Base-by-base conservation (phyloP, 2,329 filamentous ascomycete genomes). In the Rhexocercosporidium sp. region DNA sequence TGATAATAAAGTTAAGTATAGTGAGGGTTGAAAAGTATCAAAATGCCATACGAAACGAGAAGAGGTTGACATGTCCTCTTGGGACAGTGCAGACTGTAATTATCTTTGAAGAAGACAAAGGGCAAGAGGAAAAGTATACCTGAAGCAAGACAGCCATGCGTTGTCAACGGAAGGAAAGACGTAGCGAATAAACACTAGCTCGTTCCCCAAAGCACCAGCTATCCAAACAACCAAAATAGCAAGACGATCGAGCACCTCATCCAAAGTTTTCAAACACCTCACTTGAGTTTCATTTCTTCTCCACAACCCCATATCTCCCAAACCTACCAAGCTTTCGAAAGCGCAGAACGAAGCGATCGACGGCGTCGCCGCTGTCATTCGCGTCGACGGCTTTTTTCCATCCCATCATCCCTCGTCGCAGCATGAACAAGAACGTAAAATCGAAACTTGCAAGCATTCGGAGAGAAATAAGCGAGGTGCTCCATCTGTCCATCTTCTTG, bases 401-500 rank as follows among this genome's bases (percentile, higher is more conserved):
- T n/a, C 27, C n/a, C 37, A 22, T 25, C n/a, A 57, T 39, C 54
- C 54, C 54, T 57, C 16, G 34, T 11, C 54, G 20, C 39, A 20
- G 57, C 57, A 60, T 60, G 37, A 60, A 46, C 20, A 8, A n/a
- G 25, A 60, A 60, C 39, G 8, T 34, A 29, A 60, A 60, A 47
- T 29, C 37, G 57, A 60, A 60, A 60, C 57, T 46, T 39, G 39
- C 57, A 31, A 60, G 27, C 22, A 44, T 14, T 60, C 57, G 57
- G 57, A 60, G 57, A 60, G 46, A 46, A 16, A n/a, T 14, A 60
- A 47, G 57, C 57, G 27, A 60, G 57, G 54, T 34, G 34, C 54
- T 57, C 54, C 34, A 37, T 22, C 31, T 39, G 31, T 41, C 37
- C 31, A 25, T 22, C 34, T 20, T 41, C 20, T 54, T 7, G 18